Conservation (phyloP, 2,329 filamentous ascomycete genomes). For the Thelonectria discophora region DNA sequence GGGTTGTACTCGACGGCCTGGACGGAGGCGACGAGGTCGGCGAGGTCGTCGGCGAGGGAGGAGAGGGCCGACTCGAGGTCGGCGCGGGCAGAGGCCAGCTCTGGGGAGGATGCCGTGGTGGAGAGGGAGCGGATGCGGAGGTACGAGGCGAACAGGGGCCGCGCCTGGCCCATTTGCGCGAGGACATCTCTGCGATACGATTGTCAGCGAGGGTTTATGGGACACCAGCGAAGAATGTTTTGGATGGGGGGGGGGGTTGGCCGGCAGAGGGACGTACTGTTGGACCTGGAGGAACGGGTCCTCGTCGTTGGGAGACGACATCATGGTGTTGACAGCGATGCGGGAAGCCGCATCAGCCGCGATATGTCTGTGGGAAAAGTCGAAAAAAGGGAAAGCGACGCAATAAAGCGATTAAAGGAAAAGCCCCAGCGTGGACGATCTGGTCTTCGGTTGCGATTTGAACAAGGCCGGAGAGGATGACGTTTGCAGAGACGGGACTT, state of each 20-base stretch:
- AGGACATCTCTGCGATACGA: conserved; percentile 79
- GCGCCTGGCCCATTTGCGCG: conserved; percentile 78
- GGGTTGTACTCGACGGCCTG: conserved; percentile 88
- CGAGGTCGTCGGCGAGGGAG: conserved; percentile 81
- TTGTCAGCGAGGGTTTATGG: conserved; percentile 24
- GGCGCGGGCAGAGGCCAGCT: conserved; percentile 80
- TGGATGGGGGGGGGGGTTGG: conserved; percentile 16
- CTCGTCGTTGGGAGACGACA: conserved; percentile 73
- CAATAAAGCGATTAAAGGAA: conserved; percentile 7
- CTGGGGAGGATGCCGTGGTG: conserved; percentile 76
- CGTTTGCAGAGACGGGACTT: conserved; percentile 38
- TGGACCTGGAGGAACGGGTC: conserved; percentile 79
- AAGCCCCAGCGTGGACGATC: conserved; percentile 3
- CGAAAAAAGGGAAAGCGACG: not conserved
- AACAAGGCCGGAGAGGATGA: conserved; percentile 41
- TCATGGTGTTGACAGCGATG: conserved; percentile 57
- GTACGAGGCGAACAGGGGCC: conserved; percentile 92
- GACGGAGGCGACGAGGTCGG: conserved; percentile 88
- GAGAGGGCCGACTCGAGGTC: conserved; percentile 74
- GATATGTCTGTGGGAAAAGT: not conserved
- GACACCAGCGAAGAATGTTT: not conserved
- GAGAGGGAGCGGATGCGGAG: conserved; percentile 91
- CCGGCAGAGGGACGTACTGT: conserved; percentile 57
- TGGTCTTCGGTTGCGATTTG: conserved; percentile 35
- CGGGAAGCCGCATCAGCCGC: conserved; percentile 36